Percentiles rank a stretch among this genome's conserved stretches.
phyloP scores from a whole-genome alignment of 768 basidiomycete species.

The Trametes villosa region DNA sequence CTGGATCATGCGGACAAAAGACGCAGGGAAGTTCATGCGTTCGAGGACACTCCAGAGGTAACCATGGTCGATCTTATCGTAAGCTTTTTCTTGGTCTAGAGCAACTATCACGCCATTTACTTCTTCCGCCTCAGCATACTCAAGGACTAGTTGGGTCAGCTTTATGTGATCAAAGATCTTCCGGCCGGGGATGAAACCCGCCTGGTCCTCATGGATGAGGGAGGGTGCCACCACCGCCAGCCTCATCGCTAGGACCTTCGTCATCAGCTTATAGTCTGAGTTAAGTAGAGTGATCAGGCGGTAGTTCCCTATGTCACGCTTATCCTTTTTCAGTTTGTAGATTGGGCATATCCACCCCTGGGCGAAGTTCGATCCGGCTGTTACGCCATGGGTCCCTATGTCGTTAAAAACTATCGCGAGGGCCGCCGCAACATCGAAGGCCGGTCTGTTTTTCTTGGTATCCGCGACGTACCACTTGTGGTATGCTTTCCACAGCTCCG shows the following conservation, averaged over 20 bases:
- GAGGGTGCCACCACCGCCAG: slow-evolving; percentile 23
- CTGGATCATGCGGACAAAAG: slow-evolving; percentile 24
- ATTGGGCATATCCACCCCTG: slow-evolving; percentile 43
- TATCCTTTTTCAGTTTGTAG: slow-evolving; percentile 2
- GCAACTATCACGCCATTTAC: too few relatives aligned
- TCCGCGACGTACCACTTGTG: slow-evolving; percentile 9
- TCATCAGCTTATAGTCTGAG: slow-evolving; percentile 27
- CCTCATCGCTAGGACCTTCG: slow-evolving; percentile 18
- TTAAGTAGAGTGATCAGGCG: slow-evolving; percentile 33
- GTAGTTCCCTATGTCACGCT: slow-evolving; percentile 16
- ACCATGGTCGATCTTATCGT: slow-evolving; percentile 16
- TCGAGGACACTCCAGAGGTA: slow-evolving; percentile 19
- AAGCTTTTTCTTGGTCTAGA: too few relatives aligned
- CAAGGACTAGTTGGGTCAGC: slow-evolving; percentile 27
- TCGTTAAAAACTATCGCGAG: not conserved
- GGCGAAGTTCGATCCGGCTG: slow-evolving; percentile 23
- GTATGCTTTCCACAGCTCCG: slow-evolving; percentile 20
- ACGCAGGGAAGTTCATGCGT: slow-evolving; percentile 3
- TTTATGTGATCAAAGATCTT: slow-evolving; percentile 39
- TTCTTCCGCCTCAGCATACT: slow-evolving; percentile 15
- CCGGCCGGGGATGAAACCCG: slow-evolving; percentile 42
- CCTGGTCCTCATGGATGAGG: slow-evolving; percentile 40
- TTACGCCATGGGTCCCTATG: slow-evolving; percentile 1
- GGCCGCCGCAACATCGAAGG: not conserved
- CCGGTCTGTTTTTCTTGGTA: not conserved